Conservation (phyloP, 1,284 basidiomycete genomes). For the Moesziomyces parantarcticus region DNA sequence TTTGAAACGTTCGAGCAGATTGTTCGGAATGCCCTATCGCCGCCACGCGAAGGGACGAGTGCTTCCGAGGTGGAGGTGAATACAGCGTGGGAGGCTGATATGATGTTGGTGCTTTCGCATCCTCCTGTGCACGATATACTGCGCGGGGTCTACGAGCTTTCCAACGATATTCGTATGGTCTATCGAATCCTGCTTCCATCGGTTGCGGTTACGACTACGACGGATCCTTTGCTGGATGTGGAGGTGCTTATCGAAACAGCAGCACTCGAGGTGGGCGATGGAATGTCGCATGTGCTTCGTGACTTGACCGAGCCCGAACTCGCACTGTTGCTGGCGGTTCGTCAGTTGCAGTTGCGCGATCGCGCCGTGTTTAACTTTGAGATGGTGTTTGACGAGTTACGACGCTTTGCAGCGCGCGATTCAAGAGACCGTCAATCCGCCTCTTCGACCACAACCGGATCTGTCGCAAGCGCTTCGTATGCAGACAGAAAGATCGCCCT, state of each 20-base stretch:
- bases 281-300: constrained; percentile 15
- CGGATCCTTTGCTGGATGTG: constrained; percentile 10
- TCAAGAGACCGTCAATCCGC: constrained; percentile 26
- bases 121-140: constrained; percentile 30
- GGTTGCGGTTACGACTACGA: constrained; percentile 3
- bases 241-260: constrained; percentile 21
- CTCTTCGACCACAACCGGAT: background rate
- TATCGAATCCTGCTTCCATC: constrained; percentile 34
- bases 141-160: constrained; percentile 42
- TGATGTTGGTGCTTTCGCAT: constrained; percentile 25
- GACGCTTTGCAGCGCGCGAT: constrained; percentile 48
- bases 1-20: constrained; percentile 41
- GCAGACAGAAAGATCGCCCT: constrained; percentile 40
- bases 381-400: constrained; percentile 60
- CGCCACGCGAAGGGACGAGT: background rate
- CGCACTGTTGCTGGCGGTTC: constrained; percentile 60
- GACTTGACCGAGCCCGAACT: constrained; percentile 58
- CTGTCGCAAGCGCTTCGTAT: constrained; percentile 24
- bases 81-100: constrained; percentile 34
- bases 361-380: constrained; percentile 65
- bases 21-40: constrained; percentile 36
- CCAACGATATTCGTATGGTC: constrained; percentile 50
- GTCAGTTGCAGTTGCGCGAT: constrained; percentile 59
- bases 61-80: background rate
- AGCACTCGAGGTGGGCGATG: constrained; percentile 21